These are phyloP conservation scores for Byssochlamys sp. DNA, from an alignment of 2,329 filamentous ascomycete species.

Conservation along the genomic window DNA sequence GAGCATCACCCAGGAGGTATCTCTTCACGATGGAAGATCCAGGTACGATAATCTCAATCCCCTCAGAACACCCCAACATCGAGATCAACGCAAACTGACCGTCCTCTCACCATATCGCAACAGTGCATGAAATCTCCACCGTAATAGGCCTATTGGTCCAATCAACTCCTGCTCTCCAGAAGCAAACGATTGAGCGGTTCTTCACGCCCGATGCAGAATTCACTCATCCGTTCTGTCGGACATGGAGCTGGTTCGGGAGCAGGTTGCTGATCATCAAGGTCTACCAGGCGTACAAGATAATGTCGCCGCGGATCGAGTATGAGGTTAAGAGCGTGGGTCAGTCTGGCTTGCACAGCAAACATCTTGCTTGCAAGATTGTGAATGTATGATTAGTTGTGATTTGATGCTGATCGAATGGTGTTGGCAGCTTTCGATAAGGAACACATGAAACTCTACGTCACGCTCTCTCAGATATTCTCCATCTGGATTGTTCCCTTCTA, in stretches of 20 bases:
- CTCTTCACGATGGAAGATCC: constrained; percentile 9
- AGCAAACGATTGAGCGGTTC: constrained; percentile 57
- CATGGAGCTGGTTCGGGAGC: constrained; percentile 48
- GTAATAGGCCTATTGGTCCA: constrained; percentile 62
- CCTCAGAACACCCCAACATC: constrained; percentile 26
- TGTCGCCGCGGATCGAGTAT: constrained; percentile 64
- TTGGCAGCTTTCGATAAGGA: constrained; percentile 49
- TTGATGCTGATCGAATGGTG: constrained; percentile 37
- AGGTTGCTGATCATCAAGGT: constrained; percentile 58
- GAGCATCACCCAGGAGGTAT: too few species aligned
- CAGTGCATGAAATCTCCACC: constrained; percentile 50
- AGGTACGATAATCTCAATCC: constrained; percentile 9
- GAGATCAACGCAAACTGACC: background rate
- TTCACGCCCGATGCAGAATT: constrained; percentile 66
- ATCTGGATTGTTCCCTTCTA: constrained; percentile 72
- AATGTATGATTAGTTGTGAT: background rate
- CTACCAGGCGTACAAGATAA: constrained; percentile 75
- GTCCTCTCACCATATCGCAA: background rate
- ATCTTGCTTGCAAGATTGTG: background rate
- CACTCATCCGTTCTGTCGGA: constrained; percentile 67
- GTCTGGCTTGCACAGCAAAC: constrained; percentile 7
- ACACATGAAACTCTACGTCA: constrained; percentile 61
- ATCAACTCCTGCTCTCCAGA: constrained; percentile 57
- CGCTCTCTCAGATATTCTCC: constrained; percentile 63
- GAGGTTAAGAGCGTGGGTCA: constrained; percentile 53